A percentile compares a stretch with the other conserved stretches of the same genome.
phyloP scores from a whole-genome alignment of 2,329 filamentous ascomycete genomes.

The Fusarium armeniacum region DNA sequence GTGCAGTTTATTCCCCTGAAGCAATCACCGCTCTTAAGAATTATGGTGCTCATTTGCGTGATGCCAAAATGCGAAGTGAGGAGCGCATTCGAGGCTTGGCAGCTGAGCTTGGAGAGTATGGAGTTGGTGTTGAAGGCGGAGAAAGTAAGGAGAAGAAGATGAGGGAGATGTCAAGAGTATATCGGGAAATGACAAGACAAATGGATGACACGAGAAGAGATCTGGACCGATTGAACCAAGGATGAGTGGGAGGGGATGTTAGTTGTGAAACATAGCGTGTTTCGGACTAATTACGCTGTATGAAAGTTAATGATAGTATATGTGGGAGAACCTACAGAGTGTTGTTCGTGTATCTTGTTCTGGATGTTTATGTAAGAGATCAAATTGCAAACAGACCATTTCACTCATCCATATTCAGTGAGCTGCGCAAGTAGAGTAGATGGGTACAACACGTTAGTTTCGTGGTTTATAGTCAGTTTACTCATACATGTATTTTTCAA shows the following conservation, averaged over 20 bases:
- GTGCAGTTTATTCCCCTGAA: conserved; percentile 62
- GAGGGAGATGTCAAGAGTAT: conserved; percentile 67
- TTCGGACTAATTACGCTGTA: conserved; percentile 1
- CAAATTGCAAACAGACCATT: background rate
- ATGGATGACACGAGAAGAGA: conserved; percentile 65
- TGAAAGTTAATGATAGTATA: conserved; percentile 8
- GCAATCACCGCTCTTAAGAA: conserved; percentile 59
- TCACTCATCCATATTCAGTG: conserved; percentile 10
- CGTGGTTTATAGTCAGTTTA: conserved; percentile 39
- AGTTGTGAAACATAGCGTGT: background rate
- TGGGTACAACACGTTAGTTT: conserved; percentile 16
- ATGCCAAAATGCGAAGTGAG: conserved; percentile 61
- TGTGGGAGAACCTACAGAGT: background rate
- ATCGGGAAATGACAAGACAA: conserved; percentile 64
- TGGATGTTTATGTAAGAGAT: background rate
- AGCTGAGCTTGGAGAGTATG: conserved; percentile 65
- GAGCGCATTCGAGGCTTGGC: conserved; percentile 60
- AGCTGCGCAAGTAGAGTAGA: background rate
- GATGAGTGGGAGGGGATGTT: conserved; percentile 33
- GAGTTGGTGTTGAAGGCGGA: conserved; percentile 57
- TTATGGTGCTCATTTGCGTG: conserved; percentile 65
- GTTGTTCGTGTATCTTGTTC: background rate
- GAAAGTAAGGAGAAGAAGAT: conserved; percentile 63
- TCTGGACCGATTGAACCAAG: conserved; percentile 55
- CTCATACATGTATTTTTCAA: conserved; percentile 44